Evolutionary conservation across 176 grass and related monocot genomes (phyloP), one percentile per base, ranked within the genome.

Genomic region (Lolium multiflorum): DNA sequence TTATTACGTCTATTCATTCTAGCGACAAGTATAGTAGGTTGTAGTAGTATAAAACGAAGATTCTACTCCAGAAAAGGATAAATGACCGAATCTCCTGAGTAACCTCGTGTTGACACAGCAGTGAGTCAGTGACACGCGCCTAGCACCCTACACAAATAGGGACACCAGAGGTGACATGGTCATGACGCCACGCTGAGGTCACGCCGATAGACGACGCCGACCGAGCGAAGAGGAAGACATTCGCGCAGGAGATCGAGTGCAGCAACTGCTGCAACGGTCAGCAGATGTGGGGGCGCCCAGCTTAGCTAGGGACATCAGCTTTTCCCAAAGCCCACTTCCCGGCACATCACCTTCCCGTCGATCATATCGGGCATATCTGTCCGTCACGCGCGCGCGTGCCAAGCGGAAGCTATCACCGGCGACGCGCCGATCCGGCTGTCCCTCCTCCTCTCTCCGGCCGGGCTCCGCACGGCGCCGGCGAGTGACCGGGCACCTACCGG

Each of bases 181-280:
- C n/a, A n/a, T 61, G 9, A 88, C 89, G 81, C 41, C 0, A 52
- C 15, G 85, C 39, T 76, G 89, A 91, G 26, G 51, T 76, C 85
- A 87, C 3, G 24, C 16, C 4, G 35, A 44, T 41, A 13, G 43
- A 13, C 11, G 74, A 18, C 63, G 65, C 20, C 64, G 41, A 13
- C n/a, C 66, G 16, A 25, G 68, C 20, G 13, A 62, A 75, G 52
- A 63, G 24, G 4, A 56, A 56, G 52, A 84, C 74, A 62, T 71
- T 89, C 35, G 31, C 66, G 21, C 11, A 3, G 71, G 11, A 5
- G 25, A 21, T 35, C 14, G 28, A 43, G 44, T 44, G 71, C 17
- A 9, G 17, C 47, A 67, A 50, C 72, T 75, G 46, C 72, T 75
- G 46, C 72, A 51, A 28, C 46, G 73, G 18, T 76, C 73, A 54